Percentiles rank a stretch among this genome's conserved stretches.
phyloP scores from a whole-genome alignment of 306 rosid genomes.

The Lathyrus aphaca region DNA sequence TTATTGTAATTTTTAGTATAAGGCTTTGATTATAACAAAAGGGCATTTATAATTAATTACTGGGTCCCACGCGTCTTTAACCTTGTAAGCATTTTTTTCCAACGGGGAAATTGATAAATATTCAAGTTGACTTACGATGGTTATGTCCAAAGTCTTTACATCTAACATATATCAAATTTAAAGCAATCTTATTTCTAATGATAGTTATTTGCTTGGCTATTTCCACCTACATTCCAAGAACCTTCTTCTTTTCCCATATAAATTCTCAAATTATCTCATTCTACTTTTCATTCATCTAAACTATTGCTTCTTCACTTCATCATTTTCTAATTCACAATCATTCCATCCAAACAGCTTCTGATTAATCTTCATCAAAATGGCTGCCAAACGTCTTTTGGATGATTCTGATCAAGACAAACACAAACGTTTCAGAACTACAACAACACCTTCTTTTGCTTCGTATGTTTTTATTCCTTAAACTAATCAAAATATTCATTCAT shows the following conservation, averaged over 20 bases:
- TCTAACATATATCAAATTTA: constrained; percentile 23
- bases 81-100: neutral
- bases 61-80: neutral
- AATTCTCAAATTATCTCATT: neutral
- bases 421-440: constrained; percentile 50
- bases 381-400: constrained; percentile 57
- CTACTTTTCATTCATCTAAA: neutral
- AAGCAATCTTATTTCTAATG: constrained; percentile 29
- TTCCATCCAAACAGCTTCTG: neutral
- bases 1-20: neutral
- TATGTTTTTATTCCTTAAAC: constrained; percentile 41
- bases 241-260: constrained; percentile 43
- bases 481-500: neutral
- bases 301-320: constrained; percentile 6
- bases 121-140: constrained; percentile 54
- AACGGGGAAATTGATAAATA: neutral
- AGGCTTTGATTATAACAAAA: neutral
- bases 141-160: constrained; percentile 63
- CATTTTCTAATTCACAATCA: constrained; percentile 10
- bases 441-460: constrained; percentile 74
- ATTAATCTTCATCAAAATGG: constrained; percentile 52
- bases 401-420: constrained; percentile 53
- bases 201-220: constrained; percentile 40
- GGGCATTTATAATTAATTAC: neutral
- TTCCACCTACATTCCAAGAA: constrained; percentile 73